A percentile compares a stretch with the other conserved stretches of the same genome.
Evolutionary conservation across 139 green algal species (phyloP).

Genomic region (Picochlorum sp.): DNA sequence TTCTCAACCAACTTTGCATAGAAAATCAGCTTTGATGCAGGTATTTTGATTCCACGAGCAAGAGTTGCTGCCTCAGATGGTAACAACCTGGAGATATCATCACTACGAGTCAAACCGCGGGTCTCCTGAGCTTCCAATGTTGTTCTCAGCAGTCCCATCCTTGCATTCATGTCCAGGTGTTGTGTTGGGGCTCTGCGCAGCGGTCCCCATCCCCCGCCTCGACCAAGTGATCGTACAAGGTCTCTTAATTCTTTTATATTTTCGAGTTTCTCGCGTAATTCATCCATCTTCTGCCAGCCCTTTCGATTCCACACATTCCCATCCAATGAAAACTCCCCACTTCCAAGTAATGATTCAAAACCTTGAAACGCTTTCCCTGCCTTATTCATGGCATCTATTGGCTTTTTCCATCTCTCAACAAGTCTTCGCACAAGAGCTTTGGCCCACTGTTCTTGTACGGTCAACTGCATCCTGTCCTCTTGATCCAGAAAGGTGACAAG

Average conservation of each 20-base stretch:
- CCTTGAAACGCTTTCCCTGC: conserved; percentile 73
- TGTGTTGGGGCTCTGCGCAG: conserved; percentile 61
- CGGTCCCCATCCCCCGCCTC: conserved; percentile 76
- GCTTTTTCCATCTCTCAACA: conserved; percentile 44
- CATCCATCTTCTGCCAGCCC: conserved; percentile 70
- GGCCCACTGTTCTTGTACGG: conserved; percentile 17
- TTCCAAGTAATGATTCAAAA: conserved; percentile 70
- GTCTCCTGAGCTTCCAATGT: conserved; percentile 80
- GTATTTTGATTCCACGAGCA: conserved; percentile 54
- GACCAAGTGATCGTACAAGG: conserved; percentile 67
- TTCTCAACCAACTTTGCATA: conserved; percentile 77
- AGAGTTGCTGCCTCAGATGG: conserved; percentile 58
- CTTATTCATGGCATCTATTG: conserved; percentile 49
- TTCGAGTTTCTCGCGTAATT: conserved; percentile 66
- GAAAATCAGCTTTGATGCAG: conserved; percentile 78
- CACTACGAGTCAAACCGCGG: conserved; percentile 67
- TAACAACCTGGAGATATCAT: conserved; percentile 76
- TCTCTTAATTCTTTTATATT: conserved; percentile 76
- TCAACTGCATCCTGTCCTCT: conserved; percentile 10
- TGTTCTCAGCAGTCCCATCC: conserved; percentile 69
- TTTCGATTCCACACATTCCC: conserved; percentile 58
- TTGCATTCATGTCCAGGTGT: conserved; percentile 42
- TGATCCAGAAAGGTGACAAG: background rate
- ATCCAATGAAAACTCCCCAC: conserved; percentile 54
- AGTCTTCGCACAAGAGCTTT: conserved; percentile 40